Base-by-base conservation (phyloP, 768 basidiomycete genomes). In the Lactarius sp. region DNA sequence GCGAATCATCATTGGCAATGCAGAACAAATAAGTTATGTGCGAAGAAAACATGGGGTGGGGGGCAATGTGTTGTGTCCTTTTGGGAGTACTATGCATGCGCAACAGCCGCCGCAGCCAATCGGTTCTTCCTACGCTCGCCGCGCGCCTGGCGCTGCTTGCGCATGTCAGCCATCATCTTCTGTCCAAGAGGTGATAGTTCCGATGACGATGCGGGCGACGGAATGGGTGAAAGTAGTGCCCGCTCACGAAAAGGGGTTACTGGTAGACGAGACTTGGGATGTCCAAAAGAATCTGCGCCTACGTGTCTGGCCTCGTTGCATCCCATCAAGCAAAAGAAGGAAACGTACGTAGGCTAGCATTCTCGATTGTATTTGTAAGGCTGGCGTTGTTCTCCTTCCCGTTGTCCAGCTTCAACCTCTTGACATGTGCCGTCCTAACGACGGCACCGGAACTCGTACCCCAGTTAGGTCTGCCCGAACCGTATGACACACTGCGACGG, bases 171-270 rank as follows among this genome's bases (percentile, higher is more conserved):
- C 89, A 91, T 91, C 69, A 91, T 78, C 70, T 85, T 79, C 67
- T 78, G 80, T 6, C 81, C 85, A 37, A 85, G 75, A 14, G 87
- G 87, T 20, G 89, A 91, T 55, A 92, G 75, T 65, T 91, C 90
- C 10, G 87, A 82, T 2, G 88, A 89, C 34, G 82, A 85, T 27
- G 86, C 81, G 22, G 89, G 87, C 1, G 87, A 89, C 3, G 85
- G 81, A 54, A 69, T 56, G 36, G 72, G 70, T 61, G 75, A 77
- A 13, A 75, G 75, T 34, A 72, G 71, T 6, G 81, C 60, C 31
- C 70, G 80, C 10, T 78, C 77, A 52, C 76, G 78, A 20, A 70
- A 58, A 56, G 83, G 85, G 50, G 82, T 80, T 52, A 76, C 69
- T 42, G 75, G 78, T 16, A 75, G 74, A 34, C 63, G 52, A 27